Evolutionary conservation across 1,139 yeast genomes (phyloP), one percentile per base, ranked within the genome.

Genomic region (Yamadazyma atmosphaerica): DNA sequence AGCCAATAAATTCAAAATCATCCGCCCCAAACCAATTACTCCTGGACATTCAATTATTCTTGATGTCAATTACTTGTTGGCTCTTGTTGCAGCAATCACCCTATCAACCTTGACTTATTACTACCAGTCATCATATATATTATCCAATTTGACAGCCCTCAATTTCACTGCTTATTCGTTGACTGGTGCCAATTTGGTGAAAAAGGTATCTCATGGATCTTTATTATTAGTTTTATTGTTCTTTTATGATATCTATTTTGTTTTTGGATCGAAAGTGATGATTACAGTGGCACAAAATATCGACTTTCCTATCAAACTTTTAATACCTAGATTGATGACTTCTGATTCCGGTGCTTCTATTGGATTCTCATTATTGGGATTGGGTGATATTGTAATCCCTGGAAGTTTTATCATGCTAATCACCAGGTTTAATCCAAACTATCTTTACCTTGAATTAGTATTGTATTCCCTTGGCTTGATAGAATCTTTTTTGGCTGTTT

Each of bases 161-260:
- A 60, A 58, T 12, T 55, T 68, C 29, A 69, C 74, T 1, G 51
- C 16, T 16, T 28, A 9, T 16, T 28, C 31, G 7, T 28, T 28
- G 21, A 11, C 17, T 16, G 21, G 19, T 16, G 9, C 31, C 21
- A 14, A 28, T 16, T 28, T 28, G 31, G 10, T 28, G 8, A 28
- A 28, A 16, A 28, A 16, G 12, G 31, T 28, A 16, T 28, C 31
- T 3, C 31, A 28, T 28, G 31, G 31, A 7, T 28, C 19, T 16
- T 28, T 15, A 16, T 16, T 28, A 28, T 16, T 28, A 7, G 31
- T 28, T 4, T 15, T 16, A 1, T 65, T 83, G 33, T 81, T 83
- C 50, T 44, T 75, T 28, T 83, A 83, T 56, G 89, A 83, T 52
- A 69, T 81, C 30, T 80, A 72, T 52, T 83, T 83, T 60, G 89